Conservation (phyloP, 768 basidiomycete genomes). For the Leccinum boreale region DNA sequence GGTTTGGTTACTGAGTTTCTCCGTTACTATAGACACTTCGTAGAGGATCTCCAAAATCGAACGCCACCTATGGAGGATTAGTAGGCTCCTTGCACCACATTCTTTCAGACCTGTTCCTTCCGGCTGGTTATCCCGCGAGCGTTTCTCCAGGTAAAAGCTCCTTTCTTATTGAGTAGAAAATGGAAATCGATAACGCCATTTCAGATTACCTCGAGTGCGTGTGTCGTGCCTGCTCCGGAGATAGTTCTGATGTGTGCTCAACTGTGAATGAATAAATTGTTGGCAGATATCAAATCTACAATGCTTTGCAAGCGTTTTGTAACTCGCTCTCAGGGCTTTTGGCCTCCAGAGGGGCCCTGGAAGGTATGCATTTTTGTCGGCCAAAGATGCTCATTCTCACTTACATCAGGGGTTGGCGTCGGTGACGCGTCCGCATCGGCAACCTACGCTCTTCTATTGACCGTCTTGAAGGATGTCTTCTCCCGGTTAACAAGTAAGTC, state of each 20-base stretch:
- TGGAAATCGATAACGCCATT: background rate
- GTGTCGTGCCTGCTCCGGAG: background rate
- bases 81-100: constrained; percentile 11
- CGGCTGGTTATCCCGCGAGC: constrained; percentile 57
- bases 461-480: constrained; percentile 62
- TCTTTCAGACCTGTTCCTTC: constrained; percentile 47
- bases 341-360: constrained; percentile 63
- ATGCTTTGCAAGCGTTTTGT: constrained; percentile 67
- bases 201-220: constrained; percentile 56
- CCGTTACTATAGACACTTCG: background rate
- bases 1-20: constrained; percentile 3
- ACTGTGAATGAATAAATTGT: background rate
- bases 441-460: constrained; percentile 61
- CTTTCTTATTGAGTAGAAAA: background rate
- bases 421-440: constrained; percentile 64
- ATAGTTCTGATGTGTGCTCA: constrained; percentile 5
- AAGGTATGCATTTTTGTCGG: constrained; percentile 47
- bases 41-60: background rate
- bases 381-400: background rate
- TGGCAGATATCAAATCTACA: constrained; percentile 60
- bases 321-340: constrained; percentile 61
- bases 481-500: constrained; percentile 60
- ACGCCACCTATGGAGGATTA: background rate
- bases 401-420: constrained; percentile 59
- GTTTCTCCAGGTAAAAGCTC: constrained; percentile 53